These are phyloP conservation scores for Annulohypoxylon stygium DNA, from an alignment of 495 filamentous ascomycete genomes.

Conservation along the genomic window DNA sequence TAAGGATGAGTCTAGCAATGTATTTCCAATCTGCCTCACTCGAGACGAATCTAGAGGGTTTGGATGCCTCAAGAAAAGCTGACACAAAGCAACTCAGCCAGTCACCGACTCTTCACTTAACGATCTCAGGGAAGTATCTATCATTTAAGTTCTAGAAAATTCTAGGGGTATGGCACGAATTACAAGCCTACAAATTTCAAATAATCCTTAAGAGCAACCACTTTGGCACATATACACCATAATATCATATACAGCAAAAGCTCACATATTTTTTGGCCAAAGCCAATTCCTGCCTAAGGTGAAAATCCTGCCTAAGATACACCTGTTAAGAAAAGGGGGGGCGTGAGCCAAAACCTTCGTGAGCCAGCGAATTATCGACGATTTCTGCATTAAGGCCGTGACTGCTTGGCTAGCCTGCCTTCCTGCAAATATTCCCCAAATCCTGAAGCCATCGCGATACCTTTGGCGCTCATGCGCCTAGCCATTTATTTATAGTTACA, in stretches of 20 bases:
- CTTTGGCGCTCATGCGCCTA: neutral
- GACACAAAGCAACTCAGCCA: too few species aligned
- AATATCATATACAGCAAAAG: neutral
- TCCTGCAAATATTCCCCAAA: constrained; percentile 5
- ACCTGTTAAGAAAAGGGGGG: constrained; percentile 26
- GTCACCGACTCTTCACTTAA: too few species aligned
- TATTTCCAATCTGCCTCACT: too few species aligned
- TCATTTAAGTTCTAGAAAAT: too few species aligned
- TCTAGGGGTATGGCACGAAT: neutral
- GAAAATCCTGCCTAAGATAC: constrained; percentile 2
- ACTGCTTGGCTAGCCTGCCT: constrained; percentile 1
- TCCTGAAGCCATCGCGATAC: constrained; percentile 8
- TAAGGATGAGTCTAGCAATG: neutral
- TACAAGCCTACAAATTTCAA: neutral
- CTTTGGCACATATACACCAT: neutral
- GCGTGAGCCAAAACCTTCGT: constrained; percentile 34
- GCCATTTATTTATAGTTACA: constrained; percentile 38
- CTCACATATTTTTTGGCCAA: constrained; percentile 24
- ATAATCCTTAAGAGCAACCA: neutral
- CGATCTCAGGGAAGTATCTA: too few species aligned
- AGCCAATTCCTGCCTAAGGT: constrained; percentile 29
- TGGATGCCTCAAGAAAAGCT: too few species aligned
- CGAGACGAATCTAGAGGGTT: neutral
- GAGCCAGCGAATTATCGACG: constrained; percentile 23
- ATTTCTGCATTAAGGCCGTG: constrained; percentile 23